Base-by-base conservation (phyloP, 352 stramenopile species). In the Globisporangium nodosum region DNA sequence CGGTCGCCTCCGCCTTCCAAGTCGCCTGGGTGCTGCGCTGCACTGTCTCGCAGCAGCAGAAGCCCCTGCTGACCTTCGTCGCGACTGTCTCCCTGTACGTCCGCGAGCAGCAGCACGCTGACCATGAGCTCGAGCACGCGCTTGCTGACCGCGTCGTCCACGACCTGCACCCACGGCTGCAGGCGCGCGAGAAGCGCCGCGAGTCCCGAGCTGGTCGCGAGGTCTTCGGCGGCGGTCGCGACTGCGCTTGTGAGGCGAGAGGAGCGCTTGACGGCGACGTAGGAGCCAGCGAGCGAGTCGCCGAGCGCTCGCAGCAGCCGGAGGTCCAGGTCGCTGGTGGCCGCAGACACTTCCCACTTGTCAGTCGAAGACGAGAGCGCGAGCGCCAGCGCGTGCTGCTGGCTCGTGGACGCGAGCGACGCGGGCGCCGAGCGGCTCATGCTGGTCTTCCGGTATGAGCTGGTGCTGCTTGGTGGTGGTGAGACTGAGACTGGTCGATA, bases 111-210 rank as follows among this genome's bases (percentile, higher is more conserved):
- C 43, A 90, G 65, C 0, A 90, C 24, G 16, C 54, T 58, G 16
- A 90, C 77, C 13, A 87, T 70, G 30, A 71, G 62, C 51, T 80
- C 70, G 52, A 90, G 78, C 45, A 90, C 64, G 54, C 75, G 72
- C 11, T 68, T 71, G 12, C 80, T 76, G 71, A 90, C 81, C 35
- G 71, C 77, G 18, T 85, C 76, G 52, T 90, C 80, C 39, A 85
- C 70, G 2, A 71, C 69, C 55, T 76, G 64, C 52, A 88, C 66
- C 54, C 78, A 53, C 31, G 80, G 77, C 13, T 76, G 64, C 11
- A 87, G 60, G 27, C 87, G 53, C 16, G 50, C 50, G 52, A 87
- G 75, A 3, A 87, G 43, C 12, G 65, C 49, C 1, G 61, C 61
- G 13, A 88, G 55, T 0, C 80, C 77, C 1, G 65, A 70, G n/a